Evolutionary conservation across 495 filamentous ascomycete genomes (phyloP), one percentile per base, ranked within the genome.

Genomic region (Acidomyces sp.): DNA sequence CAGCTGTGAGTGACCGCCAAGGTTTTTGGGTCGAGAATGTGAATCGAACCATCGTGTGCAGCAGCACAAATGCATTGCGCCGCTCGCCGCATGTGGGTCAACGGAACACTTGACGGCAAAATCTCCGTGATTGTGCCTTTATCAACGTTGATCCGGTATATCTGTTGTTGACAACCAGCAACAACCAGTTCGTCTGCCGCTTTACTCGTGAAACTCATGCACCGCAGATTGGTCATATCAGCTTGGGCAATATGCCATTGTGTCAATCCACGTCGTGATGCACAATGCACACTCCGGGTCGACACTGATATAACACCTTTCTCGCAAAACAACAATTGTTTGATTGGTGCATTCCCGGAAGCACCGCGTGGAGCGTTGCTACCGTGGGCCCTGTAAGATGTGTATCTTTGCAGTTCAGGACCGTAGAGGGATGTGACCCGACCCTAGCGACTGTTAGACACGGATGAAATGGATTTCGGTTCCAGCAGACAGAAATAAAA

Each of bases 131-230:
- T 71, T 31, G 69, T 67, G 10, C 88, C 88, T 59, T 87, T 93
- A 38, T 83, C 75, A 9, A 90, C 75, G 56, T 99, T 87, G 31
- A 99, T 74, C 3, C 77, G 78, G 53, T 93, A 80, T 87, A 99
- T 93, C 27, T 67, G 72, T 23, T 76, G 72, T 56, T 96, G 87
- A 47, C 73, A 76, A 23, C 90, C 90, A 13, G 85, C 90, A 10
- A 87, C 80, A 1, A 99, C 65, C 19, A 96, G 77, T 47, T 93
- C 80, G 5, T 68, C 68, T 19, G 80, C 80, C 4, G 76, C 78
- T 52, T 84, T 83, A 16, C 80, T 84, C 4, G 85, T 86, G 57
- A 92, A 95, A 54, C 80, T 86, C 85, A 96, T 94, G 59, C 90
- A 93, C 29, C 72, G 73, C 34, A 95, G 66, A 46, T 93, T 80